These are phyloP conservation scores for Apophysomyces ossiformis DNA, from an alignment of 371 early-diverging fungal species.

Conservation along the genomic window DNA sequence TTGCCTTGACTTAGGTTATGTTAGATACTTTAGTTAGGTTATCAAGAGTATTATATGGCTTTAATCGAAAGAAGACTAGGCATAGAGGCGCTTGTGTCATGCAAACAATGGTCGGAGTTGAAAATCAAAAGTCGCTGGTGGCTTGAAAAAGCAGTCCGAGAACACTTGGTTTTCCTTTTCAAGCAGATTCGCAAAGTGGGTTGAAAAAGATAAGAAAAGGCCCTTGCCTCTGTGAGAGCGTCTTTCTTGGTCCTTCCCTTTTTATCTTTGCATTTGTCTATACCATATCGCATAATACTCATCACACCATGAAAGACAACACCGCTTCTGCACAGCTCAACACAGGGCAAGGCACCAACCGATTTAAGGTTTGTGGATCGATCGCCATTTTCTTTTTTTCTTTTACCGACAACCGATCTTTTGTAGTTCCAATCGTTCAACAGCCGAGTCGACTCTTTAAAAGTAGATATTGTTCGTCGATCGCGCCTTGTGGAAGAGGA, in stretches of 20 bases:
- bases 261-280: slow-evolving; percentile 15
- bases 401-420: background rate
- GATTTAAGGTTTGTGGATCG: slow-evolving; percentile 62
- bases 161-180: slow-evolving; percentile 3
- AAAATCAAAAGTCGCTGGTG: background rate
- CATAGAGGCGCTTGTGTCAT: too few relatives aligned
- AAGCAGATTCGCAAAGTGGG: background rate
- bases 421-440: slow-evolving; percentile 84
- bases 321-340: slow-evolving; percentile 61
- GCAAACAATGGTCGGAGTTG: too few relatives aligned
- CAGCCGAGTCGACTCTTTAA: slow-evolving; percentile 76
- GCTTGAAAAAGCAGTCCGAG: slow-evolving; percentile 12
- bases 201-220: background rate
- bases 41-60: too few relatives aligned
- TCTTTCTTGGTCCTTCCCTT: background rate
- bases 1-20: too few relatives aligned
- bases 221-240: background rate
- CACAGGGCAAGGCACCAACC: slow-evolving; percentile 69
- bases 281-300: background rate
- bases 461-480: slow-evolving; percentile 73
- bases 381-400: background rate
- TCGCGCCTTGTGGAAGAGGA: slow-evolving; percentile 59
- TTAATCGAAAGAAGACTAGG: too few relatives aligned
- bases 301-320: slow-evolving; percentile 37
- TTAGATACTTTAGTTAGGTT: too few relatives aligned